Percentiles rank a stretch among this genome's conserved stretches.
These are phyloP conservation scores for Rhynchospora breviuscula DNA, from an alignment of 176 grass and related monocot genomes.

Conservation along the genomic window DNA sequence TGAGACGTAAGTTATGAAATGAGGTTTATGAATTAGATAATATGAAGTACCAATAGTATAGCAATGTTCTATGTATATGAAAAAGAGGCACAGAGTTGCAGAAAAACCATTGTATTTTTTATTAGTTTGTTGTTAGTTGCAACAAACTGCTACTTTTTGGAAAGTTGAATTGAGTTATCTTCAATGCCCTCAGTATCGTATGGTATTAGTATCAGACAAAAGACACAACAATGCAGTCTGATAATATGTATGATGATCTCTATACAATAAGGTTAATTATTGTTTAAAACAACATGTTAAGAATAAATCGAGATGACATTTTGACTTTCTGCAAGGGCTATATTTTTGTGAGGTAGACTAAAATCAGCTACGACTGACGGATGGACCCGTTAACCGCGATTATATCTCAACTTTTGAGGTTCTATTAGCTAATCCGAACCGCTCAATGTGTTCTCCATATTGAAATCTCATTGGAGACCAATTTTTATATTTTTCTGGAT, in stretches of 20 bases:
- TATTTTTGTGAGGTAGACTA: too few relatives aligned
- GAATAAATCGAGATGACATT: background rate
- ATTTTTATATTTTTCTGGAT: too few relatives aligned
- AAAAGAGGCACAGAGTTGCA: background rate
- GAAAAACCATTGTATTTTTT: background rate
- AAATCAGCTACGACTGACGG: too few relatives aligned
- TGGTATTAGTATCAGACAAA: background rate
- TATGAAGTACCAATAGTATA: background rate
- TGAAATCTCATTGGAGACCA: too few relatives aligned
- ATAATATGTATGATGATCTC: background rate
- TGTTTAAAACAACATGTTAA: background rate
- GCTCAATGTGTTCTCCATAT: too few relatives aligned
- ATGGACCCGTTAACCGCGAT: too few relatives aligned
- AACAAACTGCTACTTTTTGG: background rate
- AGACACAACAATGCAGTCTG: background rate
- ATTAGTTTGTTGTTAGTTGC: background rate
- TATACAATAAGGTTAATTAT: background rate
- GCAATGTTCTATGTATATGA: background rate
- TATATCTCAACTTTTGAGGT: too few relatives aligned
- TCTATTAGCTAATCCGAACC: too few relatives aligned
- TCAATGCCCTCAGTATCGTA: background rate
- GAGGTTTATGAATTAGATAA: background rate
- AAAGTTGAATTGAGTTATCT: background rate
- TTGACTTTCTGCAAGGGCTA: background rate
- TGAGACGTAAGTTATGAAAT: conserved; percentile 59